Percentiles rank a stretch among this genome's conserved stretches.
phyloP scores from a whole-genome alignment of 1,284 basidiomycete genomes.

The Ustilago tritici region DNA sequence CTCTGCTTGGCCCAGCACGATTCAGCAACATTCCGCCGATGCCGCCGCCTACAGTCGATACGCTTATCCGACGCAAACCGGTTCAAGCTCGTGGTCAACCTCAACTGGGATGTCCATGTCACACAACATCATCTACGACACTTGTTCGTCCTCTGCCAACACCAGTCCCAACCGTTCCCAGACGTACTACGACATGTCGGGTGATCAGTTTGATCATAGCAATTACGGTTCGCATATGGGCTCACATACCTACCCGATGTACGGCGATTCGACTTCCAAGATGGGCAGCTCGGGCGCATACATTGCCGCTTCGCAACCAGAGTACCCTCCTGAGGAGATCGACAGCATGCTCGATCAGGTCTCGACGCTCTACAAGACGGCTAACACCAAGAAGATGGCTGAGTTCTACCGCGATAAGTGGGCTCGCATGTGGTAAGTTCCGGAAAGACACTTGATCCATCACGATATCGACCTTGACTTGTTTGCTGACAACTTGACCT shows the following conservation, averaged over 20 bases:
- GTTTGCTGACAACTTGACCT: no score
- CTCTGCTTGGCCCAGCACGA: constrained; percentile 13
- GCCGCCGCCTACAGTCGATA: constrained; percentile 25
- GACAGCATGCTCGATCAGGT: constrained; percentile 49
- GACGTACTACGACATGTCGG: constrained; percentile 41
- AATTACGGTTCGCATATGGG: constrained; percentile 30
- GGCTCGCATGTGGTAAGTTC: constrained; percentile 51
- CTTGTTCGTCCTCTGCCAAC: constrained; percentile 39
- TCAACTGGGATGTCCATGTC: constrained; percentile 32
- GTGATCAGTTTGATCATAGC: constrained; percentile 31
- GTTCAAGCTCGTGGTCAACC: constrained; percentile 22
- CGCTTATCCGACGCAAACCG: constrained; percentile 27
- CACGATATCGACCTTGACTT: background rate
- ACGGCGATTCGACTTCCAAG: constrained; percentile 26
- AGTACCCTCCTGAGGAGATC: constrained; percentile 44
- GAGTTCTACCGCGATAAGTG: constrained; percentile 57
- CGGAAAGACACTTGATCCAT: background rate
- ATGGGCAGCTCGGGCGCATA: constrained; percentile 20
- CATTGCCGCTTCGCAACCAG: constrained; percentile 24
- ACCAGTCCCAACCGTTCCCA: constrained; percentile 43
- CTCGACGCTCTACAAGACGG: constrained; percentile 48
- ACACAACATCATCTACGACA: constrained; percentile 45
- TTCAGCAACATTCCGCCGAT: constrained; percentile 30
- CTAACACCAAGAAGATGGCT: constrained; percentile 56
- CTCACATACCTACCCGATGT: constrained; percentile 25